Percentiles rank a stretch among this genome's conserved stretches.
Conservation (phyloP, 2,329 filamentous ascomycete species). For the Neophaeococcomyces aloes region DNA sequence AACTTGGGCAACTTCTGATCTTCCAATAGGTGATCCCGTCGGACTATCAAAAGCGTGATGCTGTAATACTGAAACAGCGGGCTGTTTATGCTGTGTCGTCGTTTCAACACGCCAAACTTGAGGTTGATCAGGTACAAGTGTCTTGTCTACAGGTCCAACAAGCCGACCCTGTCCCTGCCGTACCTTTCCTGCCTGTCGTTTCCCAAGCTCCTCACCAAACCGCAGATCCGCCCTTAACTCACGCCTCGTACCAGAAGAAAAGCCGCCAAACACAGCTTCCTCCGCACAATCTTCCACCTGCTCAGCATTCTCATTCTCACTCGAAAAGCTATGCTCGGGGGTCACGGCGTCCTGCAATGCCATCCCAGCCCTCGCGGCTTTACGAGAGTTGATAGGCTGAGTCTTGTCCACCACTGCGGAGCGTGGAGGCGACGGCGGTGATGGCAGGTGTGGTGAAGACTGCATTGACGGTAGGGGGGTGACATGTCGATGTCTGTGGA, state of each 20-base stretch:
- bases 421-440: constrained; percentile 12
- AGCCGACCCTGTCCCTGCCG: too few species aligned
- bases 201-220: constrained; percentile 35
- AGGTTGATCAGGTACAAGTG: not conserved
- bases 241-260: constrained; percentile 29
- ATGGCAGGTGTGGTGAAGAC: constrained; percentile 20
- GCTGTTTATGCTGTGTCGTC: constrained; percentile 9
- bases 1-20: constrained; percentile 3
- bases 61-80: too few species aligned
- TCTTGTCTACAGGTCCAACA: not conserved
- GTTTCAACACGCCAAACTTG: constrained; percentile 12
- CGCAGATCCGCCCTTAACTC: constrained; percentile 33
- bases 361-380: constrained; percentile 29
- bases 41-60: not conserved
- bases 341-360: constrained; percentile 26
- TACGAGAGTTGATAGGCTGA: constrained; percentile 22
- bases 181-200: constrained; percentile 20
- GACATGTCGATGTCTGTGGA: constrained; percentile 14
- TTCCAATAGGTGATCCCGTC: not conserved
- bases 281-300: not conserved
- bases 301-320: not conserved
- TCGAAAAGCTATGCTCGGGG: constrained; percentile 25
- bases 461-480: constrained; percentile 11
- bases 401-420: constrained; percentile 15
- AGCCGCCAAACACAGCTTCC: constrained; percentile 21